Evolutionary conservation across 352 stramenopile genomes (phyloP).

Genomic region (Globisporangium acanthophoron): DNA sequence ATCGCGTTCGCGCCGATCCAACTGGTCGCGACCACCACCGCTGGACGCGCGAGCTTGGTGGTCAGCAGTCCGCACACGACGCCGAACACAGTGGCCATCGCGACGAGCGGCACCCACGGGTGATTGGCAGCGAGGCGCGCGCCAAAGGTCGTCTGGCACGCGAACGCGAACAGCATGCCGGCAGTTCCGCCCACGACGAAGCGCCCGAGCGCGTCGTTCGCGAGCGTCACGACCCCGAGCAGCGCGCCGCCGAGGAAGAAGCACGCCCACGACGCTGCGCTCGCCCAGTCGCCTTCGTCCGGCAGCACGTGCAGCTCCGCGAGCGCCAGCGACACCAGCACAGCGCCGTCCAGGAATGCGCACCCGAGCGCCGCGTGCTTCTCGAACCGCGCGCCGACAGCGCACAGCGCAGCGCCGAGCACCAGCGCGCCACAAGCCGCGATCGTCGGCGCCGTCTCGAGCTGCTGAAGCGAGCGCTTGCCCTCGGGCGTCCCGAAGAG

Average conservation of each 20-base stretch:
- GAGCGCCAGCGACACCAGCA: constrained; percentile 16
- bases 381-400: constrained; percentile 14
- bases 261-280: constrained; percentile 27
- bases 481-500: constrained; percentile 14
- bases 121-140: constrained; percentile 18
- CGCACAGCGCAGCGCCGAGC: constrained; percentile 12
- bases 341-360: constrained; percentile 20
- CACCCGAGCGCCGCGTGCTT: constrained; percentile 14
- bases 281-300: constrained; percentile 13
- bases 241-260: constrained; percentile 32
- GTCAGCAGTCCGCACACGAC: constrained; percentile 1
- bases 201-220: constrained; percentile 10
- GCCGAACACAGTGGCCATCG: constrained; percentile 1
- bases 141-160: constrained; percentile 26
- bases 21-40: constrained; percentile 21
- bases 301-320: constrained; percentile 7
- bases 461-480: constrained; percentile 9
- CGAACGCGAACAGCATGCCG: constrained; percentile 26
- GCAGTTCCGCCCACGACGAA: constrained; percentile 29
- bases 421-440: constrained; percentile 9
- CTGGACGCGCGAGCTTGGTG: not conserved
- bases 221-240: constrained; percentile 21
- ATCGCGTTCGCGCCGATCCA: constrained; percentile 25
- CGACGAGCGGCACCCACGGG: not conserved
- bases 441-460: constrained; percentile 19